Base-by-base conservation (phyloP, 2,329 filamentous ascomycete genomes). In the Aspergillus pseudonomiae region DNA sequence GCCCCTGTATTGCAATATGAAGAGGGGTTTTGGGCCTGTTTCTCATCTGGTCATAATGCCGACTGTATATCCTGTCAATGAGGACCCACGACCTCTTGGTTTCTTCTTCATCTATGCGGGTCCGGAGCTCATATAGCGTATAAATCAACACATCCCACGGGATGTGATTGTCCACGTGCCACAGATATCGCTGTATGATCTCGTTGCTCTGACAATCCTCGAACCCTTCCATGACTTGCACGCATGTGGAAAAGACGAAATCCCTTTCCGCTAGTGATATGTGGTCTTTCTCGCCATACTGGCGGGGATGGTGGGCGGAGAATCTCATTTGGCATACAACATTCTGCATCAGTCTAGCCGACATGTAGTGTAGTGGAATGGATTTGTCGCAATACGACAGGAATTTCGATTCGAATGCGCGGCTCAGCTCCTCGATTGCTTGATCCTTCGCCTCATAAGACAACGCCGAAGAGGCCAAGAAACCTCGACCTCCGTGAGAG, bases 141-240 rank as follows among this genome's bases (percentile, higher is more conserved):
- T 83, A 81, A n/a, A 85, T 80, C 52, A 84, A 78, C 11, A 82
- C 78, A 59, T 85, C 83, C 83, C 83, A 86, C 24, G 80, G 79
- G 69, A 84, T 86, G 45, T 83, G 78, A 32, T 77, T 73, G 30
- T 82, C 76, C 58, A 80, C 74, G 67, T 83, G 80, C 81, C 82
- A 84, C 30, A 74, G 68, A 63, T 79, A 84, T n/a, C 75, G 73
- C 41, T 77, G 74, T 59, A 81, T 72, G 26, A 73, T 73, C 32
- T 74, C 71, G 34, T 78, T 80, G 1, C 74, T 76, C 54, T 73
- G 71, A 11, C 70, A 63, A 48, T 66, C 61, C 24, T 72, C 63
- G 21, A 64, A 65, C 55, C 68, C 68, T 57, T 74, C 69, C 1
- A 65, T 63, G 61, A 74, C 68, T 28, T 81, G 78, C 24, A 81